Percentiles rank a stretch among this genome's conserved stretches.
These are phyloP conservation scores for Candida pseudoglaebosa DNA, from an alignment of 805 yeast genomes.

Conservation along the genomic window DNA sequence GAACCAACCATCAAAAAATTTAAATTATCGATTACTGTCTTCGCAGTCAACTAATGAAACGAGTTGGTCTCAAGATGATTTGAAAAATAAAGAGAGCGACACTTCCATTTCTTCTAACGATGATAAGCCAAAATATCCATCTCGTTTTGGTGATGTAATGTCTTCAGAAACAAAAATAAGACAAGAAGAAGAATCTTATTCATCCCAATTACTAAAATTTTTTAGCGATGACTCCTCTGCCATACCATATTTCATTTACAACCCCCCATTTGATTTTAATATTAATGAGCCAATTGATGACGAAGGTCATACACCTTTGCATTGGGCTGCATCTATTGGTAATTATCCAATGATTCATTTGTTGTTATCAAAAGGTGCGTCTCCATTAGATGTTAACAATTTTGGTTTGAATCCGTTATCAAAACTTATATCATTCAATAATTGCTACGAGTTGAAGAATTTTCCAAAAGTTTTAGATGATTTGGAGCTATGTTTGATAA, in stretches of 20 bases:
- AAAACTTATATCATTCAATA: slow-evolving; percentile 81
- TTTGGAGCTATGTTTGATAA: slow-evolving; percentile 71
- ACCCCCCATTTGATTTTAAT: slow-evolving; percentile 64
- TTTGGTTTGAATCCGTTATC: slow-evolving; percentile 85
- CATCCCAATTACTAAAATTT: slow-evolving; percentile 37
- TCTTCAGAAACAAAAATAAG: slow-evolving; percentile 43
- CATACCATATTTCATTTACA: slow-evolving; percentile 61
- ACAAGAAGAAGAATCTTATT: slow-evolving; percentile 42
- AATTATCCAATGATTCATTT: slow-evolving; percentile 72
- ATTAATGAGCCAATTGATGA: slow-evolving; percentile 81
- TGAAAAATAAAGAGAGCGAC: slow-evolving; percentile 32
- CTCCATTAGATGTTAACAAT: slow-evolving; percentile 47
- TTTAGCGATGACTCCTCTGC: slow-evolving; percentile 40
- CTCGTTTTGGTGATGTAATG: slow-evolving; percentile 5
- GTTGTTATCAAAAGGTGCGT: slow-evolving; percentile 71
- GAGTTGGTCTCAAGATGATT: slow-evolving; percentile 42
- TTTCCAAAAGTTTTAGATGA: slow-evolving; percentile 77
- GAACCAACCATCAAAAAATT: slow-evolving; percentile 1
- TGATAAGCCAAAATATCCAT: slow-evolving; percentile 9
- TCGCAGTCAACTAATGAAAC: slow-evolving; percentile 43
- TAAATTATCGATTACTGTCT: slow-evolving; percentile 12
- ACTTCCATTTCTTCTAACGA: slow-evolving; percentile 35
- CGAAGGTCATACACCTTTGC: slow-evolving; percentile 91
- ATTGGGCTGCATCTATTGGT: slow-evolving; percentile 98
- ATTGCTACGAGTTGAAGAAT: slow-evolving; percentile 75